Evolutionary conservation across 2,329 filamentous ascomycete species (phyloP), one percentile per base, ranked within the genome.

Genomic region (Sclerotinia borealis): DNA sequence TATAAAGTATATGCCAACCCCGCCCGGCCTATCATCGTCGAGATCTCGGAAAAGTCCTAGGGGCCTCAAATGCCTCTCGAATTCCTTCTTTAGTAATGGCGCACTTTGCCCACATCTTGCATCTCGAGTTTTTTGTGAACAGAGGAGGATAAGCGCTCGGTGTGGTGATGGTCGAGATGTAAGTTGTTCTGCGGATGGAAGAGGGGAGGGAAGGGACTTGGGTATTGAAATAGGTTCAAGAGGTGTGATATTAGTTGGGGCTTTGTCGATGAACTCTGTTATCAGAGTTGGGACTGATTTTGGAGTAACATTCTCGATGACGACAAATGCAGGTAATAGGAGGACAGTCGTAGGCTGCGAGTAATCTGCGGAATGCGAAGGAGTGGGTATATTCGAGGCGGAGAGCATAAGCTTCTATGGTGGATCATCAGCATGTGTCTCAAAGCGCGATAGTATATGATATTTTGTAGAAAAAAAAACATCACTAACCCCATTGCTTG

Each of bases 1-100:
- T 73, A 98, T 96, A 74, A 97, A 98, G 78, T 96, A 96, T 68
- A 99, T 91, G 0, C 92, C 93, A 7, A 97, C 93, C 15, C 95
- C 95, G 13, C 93, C 93, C 0, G 93, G 92, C 64, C 95, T 80
- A 75, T 92, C 87, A 75, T 99, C 95, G 73, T 96, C 86, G 52
- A 95, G 78, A 74, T 98, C 93, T 36, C 95, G 87, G 75, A 89
- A 93, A 25, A 99, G 78, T 0, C 92, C 93, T 15, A 96, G 80
- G 1, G 91, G 90, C 0, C 92, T 87, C 41, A 98, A 82, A 74
- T 97, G 92, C 1, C 93, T 85, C 79, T 96, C 92, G 61, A 99
- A 85, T 77, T 98, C 95, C 72, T 88, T 88, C 51, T 87, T 85
- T n/a, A 98, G 80, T 2, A 99, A 81, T 3, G 95, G 95, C 1